Conservation (phyloP, 331 rosid species). For the Quercus tomentella region DNA sequence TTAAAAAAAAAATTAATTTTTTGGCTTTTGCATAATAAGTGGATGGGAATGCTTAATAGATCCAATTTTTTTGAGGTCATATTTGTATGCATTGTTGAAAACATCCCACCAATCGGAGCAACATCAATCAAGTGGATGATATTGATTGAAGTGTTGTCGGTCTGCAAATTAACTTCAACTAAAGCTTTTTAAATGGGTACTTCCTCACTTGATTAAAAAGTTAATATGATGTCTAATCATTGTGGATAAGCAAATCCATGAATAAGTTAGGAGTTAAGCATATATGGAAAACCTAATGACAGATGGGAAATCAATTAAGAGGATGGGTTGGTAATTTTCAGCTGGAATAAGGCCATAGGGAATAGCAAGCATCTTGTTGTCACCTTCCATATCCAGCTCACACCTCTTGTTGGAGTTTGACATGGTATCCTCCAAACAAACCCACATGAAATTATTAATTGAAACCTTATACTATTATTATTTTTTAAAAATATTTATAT, state of each 20-base stretch:
- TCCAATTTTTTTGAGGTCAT: too few species aligned
- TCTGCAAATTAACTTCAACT: too few species aligned
- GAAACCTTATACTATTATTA: slow-evolving; percentile 9
- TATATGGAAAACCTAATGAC: slow-evolving; percentile 32
- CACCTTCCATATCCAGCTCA: slow-evolving; percentile 76
- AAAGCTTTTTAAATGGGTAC: not conserved
- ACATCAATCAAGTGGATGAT: too few species aligned
- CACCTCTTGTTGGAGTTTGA: slow-evolving; percentile 45
- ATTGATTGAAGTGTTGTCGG: too few species aligned
- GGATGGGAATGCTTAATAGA: too few species aligned
- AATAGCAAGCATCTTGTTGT: slow-evolving; percentile 52
- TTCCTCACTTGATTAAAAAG: slow-evolving; percentile 10
- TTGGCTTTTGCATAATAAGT: too few species aligned
- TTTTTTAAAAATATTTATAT: not conserved
- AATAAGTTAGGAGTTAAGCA: slow-evolving; percentile 22
- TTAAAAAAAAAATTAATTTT: too few species aligned
- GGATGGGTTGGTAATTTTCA: slow-evolving; percentile 47
- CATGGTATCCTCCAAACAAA: slow-evolving; percentile 58
- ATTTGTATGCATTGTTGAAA: not conserved
- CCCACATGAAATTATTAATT: slow-evolving; percentile 68
- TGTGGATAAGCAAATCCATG: slow-evolving; percentile 7
- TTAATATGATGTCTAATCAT: slow-evolving; percentile 14
- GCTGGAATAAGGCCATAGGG: slow-evolving; percentile 33
- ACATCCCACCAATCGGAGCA: not conserved
- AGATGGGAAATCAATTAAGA: slow-evolving; percentile 47